Evolutionary conservation across 2,329 filamentous ascomycete genomes (phyloP), one percentile per base, ranked within the genome.

Genomic region (Ceratocystis ficicola): DNA sequence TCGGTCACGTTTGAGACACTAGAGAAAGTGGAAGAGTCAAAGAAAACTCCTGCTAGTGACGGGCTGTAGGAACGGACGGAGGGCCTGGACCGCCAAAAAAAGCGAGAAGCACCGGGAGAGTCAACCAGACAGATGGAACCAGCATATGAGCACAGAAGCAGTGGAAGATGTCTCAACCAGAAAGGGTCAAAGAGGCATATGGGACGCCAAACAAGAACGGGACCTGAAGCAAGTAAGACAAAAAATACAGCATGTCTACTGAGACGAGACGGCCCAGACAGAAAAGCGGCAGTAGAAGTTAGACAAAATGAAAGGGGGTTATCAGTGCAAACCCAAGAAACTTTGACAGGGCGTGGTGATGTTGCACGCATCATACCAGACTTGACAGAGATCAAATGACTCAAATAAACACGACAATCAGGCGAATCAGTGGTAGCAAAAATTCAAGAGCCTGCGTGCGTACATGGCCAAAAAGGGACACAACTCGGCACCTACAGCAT

Each of bases 1-100:
- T 68, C 66, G 15, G 66, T 68, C 20, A 68, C 66, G 20, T 8
- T 68, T 25, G 63, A 68, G 63, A 68, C 66, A 12, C 52, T 68
- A 44, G 66, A 68, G 36, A 68, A 65, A 44, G 55, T 48, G 10
- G 59, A 67, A 30, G 59, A 66, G 10, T 59, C 61, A 48, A 64
- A 67, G 52, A 30, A 36, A 15, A 22, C 30, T n/a, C 41, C 59
- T 12, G n/a, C 57, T n/a, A 44, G 17, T 28, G 17, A 32, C 30
- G 25, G 30, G 55, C n/a, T 25, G 22, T 30, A 65, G 32, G 12
- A 36, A 25, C 25, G n/a, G 28, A 17, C 41, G n/a, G 28, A 17
- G 12, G 44, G 17, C 61, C 20, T 30, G n/a, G 30, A n/a, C 15
- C 4, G 8, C 10, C 30, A 59, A 22, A 48, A 52, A 25, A 22